Conservation (phyloP, 202 grass and related monocot species). For the Carex sylvatica region DNA sequence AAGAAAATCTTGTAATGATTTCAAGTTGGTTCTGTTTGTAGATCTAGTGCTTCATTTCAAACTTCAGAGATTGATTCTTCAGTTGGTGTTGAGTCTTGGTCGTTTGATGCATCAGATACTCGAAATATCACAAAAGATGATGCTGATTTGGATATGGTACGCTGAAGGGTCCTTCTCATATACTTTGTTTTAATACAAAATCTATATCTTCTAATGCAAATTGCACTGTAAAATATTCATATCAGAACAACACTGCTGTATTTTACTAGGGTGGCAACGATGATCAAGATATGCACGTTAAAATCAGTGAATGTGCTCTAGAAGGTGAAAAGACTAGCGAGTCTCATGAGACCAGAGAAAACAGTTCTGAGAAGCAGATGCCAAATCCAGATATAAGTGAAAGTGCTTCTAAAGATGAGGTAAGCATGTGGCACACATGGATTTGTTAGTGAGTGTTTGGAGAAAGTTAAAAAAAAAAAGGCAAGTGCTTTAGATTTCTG, state of each 20-base stretch:
- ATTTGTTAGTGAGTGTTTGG: constrained; percentile 5
- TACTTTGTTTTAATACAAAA: background rate
- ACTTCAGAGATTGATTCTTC: constrained; percentile 24
- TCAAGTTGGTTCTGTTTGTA: constrained; percentile 26
- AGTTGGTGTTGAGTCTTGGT: background rate
- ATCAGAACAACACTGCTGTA: background rate
- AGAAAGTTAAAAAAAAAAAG: background rate
- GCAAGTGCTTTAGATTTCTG: background rate
- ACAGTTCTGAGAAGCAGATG: constrained; percentile 19
- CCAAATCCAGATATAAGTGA: constrained; percentile 4
- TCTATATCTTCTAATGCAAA: background rate
- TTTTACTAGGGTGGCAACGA: background rate
- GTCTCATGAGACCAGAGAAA: constrained; percentile 26
- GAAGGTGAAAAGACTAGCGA: background rate
- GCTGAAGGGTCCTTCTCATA: constrained; percentile 3
- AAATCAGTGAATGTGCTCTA: background rate
- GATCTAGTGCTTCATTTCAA: constrained; percentile 37
- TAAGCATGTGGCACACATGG: constrained; percentile 16
- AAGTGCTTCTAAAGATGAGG: constrained; percentile 33
- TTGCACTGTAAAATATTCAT: constrained; percentile 1
- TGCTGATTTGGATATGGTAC: constrained; percentile 37
- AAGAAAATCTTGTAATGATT: background rate
- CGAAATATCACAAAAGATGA: constrained; percentile 30
- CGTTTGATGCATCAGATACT: constrained; percentile 10
- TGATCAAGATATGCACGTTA: constrained; percentile 14